Base-by-base conservation (phyloP, 2,329 filamentous ascomycete genomes). In the Aureobasidium sp. region DNA sequence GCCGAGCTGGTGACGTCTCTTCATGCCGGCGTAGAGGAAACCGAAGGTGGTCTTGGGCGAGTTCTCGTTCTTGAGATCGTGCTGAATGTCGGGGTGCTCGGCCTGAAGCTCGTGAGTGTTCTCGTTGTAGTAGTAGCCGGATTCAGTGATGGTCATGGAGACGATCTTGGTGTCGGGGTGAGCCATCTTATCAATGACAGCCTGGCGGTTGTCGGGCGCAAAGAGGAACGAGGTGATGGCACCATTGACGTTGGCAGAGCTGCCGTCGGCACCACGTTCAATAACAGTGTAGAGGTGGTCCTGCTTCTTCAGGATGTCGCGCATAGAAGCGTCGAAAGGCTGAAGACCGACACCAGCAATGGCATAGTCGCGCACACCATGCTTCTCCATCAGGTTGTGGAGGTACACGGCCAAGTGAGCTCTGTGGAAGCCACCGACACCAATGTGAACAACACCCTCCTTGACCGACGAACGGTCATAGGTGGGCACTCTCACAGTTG, bases 61-160 rank as follows among this genome's bases (percentile, higher is more conserved):
- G 48, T 73, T 71, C 39, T 75, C 73, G 69, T 80, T 74, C 67
- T 73, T 74, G 7, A 81, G 72, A 66, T 82, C 80, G 66, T 72
- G 74, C 66, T 76, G 74, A 57, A 82, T 81, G 66, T 82, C 79
- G 9, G 78, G 72, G 68, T 81, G 74, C 47, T 81, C 75, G 39
- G 70, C 69, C 64, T 77, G 70, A 62, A 82, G 74, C 72, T 81
- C 71, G 73, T 82, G 80, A n/a, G 79, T 79, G 75, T 82, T 81
- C 68, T 82, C 80, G 68, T 82, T 81, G 74, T 82, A 81, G 73
- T 79, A 82, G 77, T 82, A 82, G 64, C 80, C 80, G 67, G 77
- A 80, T 73, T 82, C 80, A 47, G 80, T 82, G 68, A 82, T 82
- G 67, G 80, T 82, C 69, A 82, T 68, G 16, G 80, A 82, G 36